These are phyloP conservation scores for Heliosperma pusillum DNA, from an alignment of 148 eudicot species.

Conservation along the genomic window DNA sequence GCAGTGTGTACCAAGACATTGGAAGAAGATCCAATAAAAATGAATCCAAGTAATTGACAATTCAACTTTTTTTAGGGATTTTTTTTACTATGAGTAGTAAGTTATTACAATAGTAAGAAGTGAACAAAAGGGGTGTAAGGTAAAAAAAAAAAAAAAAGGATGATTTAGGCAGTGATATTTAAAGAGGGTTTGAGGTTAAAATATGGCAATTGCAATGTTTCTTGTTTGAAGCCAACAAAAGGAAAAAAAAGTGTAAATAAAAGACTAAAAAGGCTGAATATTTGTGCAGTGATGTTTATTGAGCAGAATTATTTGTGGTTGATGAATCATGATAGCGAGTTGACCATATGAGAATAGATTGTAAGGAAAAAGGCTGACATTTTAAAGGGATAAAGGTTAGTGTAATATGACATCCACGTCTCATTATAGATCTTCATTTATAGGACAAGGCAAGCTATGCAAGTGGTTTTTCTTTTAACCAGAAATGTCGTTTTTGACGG, in stretches of 20 bases:
- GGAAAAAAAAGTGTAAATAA: too few species aligned
- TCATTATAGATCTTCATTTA: too few species aligned
- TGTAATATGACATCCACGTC: not conserved
- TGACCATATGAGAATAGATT: not conserved
- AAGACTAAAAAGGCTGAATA: too few species aligned
- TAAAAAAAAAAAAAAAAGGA: too few species aligned
- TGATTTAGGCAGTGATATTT: not conserved
- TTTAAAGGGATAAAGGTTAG: not conserved
- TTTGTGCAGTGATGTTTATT: not conserved
- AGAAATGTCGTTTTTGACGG: too few species aligned
- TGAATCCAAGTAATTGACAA: conserved; percentile 44
- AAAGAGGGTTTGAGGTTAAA: conserved; percentile 9
- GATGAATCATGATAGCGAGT: not conserved
- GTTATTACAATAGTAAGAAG: not conserved
- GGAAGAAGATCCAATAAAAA: conserved; percentile 42
- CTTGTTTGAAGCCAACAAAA: conserved; percentile 7
- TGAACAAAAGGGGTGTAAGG: not conserved
- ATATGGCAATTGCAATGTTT: not conserved
- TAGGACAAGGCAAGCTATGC: too few species aligned
- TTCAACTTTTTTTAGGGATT: conserved; percentile 33
- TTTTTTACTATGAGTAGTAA: not conserved
- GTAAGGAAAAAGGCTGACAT: not conserved
- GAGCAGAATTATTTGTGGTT: not conserved
- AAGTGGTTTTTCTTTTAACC: too few species aligned
- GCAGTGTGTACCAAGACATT: conserved; percentile 21